A percentile compares a stretch with the other conserved stretches of the same genome.
phyloP scores from a whole-genome alignment of 2,329 filamentous ascomycete species.

The Phialocephala sp. region DNA sequence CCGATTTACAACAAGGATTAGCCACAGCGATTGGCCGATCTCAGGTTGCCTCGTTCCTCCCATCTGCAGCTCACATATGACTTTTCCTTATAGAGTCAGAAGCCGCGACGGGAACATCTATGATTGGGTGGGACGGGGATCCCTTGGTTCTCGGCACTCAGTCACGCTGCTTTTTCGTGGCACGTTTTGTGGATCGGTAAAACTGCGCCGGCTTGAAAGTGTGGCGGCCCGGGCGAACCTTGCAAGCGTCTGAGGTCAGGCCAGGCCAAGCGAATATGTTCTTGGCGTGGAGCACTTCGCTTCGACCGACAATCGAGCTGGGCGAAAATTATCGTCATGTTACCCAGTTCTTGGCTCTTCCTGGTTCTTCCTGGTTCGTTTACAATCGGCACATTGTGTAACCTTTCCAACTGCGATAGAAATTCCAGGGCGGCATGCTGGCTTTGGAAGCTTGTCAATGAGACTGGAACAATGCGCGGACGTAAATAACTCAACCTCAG shows the following conservation, averaged over 20 bases:
- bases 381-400: not conserved
- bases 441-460: not conserved
- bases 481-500: not conserved
- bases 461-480: not conserved
- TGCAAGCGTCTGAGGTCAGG: not conserved
- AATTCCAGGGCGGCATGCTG: not conserved
- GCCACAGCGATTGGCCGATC: not conserved
- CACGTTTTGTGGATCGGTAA: not conserved
- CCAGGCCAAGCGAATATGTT: not conserved
- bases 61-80: not conserved
- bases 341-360: not conserved
- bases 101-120: not conserved
- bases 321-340: not conserved
- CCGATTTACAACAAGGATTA: constrained; percentile 7
- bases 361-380: no score
- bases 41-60: no score
- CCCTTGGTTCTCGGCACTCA: not conserved
- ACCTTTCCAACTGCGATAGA: not conserved
- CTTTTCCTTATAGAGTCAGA: not conserved
- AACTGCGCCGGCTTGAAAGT: not conserved
- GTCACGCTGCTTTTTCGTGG: constrained; percentile 8
- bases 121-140: not conserved
- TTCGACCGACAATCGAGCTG: not conserved
- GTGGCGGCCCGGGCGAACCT: not conserved
- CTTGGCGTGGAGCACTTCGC: not conserved